Evolutionary conservation across 1,139 yeast species (phyloP).

Genomic region (Meyerozyma carpophila): DNA sequence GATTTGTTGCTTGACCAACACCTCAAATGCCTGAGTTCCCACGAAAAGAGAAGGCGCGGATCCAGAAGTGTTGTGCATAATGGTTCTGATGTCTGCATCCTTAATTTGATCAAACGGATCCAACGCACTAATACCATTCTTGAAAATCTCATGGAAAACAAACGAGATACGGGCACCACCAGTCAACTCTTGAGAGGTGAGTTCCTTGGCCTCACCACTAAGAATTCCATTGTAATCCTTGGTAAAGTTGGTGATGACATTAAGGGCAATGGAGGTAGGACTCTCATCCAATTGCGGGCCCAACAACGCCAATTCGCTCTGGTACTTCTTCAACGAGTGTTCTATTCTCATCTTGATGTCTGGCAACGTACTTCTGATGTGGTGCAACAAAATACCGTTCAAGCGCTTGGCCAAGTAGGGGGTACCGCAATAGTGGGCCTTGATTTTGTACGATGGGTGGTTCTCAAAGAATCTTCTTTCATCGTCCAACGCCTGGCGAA

Average conservation of each 20-base stretch:
- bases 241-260: conserved; percentile 86
- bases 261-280: conserved; percentile 84
- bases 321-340: conserved; percentile 76
- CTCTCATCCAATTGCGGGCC: conserved; percentile 87
- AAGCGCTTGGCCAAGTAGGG: conserved; percentile 92
- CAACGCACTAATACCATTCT: conserved; percentile 85
- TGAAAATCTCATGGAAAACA: conserved; percentile 94
- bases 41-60: conserved; percentile 97
- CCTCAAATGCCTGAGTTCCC: conserved; percentile 97
- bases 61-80: conserved; percentile 94
- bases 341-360: conserved; percentile 91
- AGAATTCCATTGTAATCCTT: conserved; percentile 88
- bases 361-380: conserved; percentile 89
- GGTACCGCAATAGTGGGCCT: conserved; percentile 91
- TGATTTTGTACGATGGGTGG: conserved; percentile 74
- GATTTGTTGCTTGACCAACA: conserved; percentile 91
- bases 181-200: conserved; percentile 77
- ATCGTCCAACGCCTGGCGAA: conserved; percentile 79
- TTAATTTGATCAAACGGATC: conserved; percentile 98
- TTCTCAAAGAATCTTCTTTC: conserved; percentile 74
- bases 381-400: conserved; percentile 84
- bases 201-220: conserved; percentile 91
- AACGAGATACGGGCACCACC: conserved; percentile 98
- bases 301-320: conserved; percentile 66
- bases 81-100: conserved; percentile 96